Percentiles rank a stretch among this genome's conserved stretches.
Conservation (phyloP, 2,329 filamentous ascomycete species). For the Cytospora chrysosperma region DNA sequence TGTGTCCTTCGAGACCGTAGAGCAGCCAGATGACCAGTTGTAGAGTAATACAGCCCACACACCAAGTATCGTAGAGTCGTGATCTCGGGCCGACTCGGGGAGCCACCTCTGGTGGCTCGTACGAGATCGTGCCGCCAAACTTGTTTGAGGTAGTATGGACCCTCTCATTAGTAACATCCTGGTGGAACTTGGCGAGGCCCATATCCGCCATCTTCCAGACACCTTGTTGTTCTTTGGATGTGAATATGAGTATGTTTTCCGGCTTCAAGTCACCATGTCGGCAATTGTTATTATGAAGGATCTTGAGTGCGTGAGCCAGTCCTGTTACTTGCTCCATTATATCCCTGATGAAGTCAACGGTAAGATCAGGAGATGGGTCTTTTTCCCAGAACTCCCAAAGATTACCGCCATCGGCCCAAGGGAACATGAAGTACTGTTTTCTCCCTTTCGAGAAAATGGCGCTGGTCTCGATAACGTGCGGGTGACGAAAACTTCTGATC, state of each 20-base stretch:
- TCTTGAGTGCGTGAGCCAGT: slow-evolving; percentile 6
- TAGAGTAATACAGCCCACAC: slow-evolving; percentile 8
- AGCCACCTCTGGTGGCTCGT: not conserved
- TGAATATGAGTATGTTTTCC: slow-evolving; percentile 10
- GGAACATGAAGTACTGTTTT: slow-evolving; percentile 18
- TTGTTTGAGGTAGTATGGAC: no score
- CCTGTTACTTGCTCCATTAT: slow-evolving; percentile 1
- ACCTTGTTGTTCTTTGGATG: not conserved
- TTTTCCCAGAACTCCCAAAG: slow-evolving; percentile 6
- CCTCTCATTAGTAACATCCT: not conserved
- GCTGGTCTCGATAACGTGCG: not conserved
- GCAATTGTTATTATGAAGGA: not conserved
- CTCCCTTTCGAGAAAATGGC: not conserved
- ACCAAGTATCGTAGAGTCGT: slow-evolving; percentile 12
- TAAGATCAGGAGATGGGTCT: no score
- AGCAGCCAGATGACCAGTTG: slow-evolving; percentile 6
- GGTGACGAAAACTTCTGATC: not conserved
- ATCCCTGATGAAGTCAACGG: not conserved
- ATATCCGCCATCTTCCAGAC: slow-evolving; percentile 7
- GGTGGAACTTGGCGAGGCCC: not conserved
- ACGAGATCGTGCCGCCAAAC: not conserved
- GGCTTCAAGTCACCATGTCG: slow-evolving; percentile 15
- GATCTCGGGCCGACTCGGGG: not conserved
- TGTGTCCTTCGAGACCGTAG: not conserved
- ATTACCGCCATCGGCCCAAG: slow-evolving; percentile 17